Conservation (phyloP, 2,329 filamentous ascomycete genomes). For the Pseudogymnoascus sp. region DNA sequence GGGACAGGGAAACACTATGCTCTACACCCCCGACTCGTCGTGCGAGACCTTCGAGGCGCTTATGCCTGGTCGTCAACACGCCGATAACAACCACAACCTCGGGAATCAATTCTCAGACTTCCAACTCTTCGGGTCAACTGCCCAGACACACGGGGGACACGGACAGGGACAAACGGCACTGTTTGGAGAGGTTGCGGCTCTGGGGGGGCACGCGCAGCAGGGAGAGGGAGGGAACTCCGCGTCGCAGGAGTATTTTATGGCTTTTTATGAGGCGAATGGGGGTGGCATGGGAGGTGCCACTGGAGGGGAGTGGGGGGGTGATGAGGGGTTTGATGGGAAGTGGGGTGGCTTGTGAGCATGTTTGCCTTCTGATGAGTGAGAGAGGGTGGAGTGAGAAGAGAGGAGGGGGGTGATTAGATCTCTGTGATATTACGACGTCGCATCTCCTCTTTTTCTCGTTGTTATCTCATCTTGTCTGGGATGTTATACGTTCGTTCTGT, state of each 20-base stretch:
- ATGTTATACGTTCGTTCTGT: background rate
- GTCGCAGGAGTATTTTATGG: background rate
- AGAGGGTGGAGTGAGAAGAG: background rate
- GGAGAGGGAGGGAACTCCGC: background rate
- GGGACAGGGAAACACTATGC: slow-evolving; percentile 60
- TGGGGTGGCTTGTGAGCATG: background rate
- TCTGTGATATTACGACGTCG: slow-evolving; percentile 4
- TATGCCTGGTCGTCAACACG: background rate
- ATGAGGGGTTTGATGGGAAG: background rate
- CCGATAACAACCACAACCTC: background rate
- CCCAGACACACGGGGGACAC: background rate
- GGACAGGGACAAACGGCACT: background rate
- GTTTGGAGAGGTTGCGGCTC: background rate
- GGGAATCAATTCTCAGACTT: background rate
- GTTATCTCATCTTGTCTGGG: slow-evolving; percentile 1
- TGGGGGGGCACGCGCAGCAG: background rate
- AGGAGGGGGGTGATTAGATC: background rate
- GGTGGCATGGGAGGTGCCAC: background rate
- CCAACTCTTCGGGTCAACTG: background rate
- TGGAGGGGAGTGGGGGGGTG: background rate
- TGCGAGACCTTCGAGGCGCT: slow-evolving; percentile 51
- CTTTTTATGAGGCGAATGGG: background rate
- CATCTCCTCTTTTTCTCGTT: background rate
- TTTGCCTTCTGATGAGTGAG: background rate
- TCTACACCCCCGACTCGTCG: slow-evolving; percentile 59